Conservation (phyloP, 2,329 filamentous ascomycete species). For the Diaporthe ampelina region DNA sequence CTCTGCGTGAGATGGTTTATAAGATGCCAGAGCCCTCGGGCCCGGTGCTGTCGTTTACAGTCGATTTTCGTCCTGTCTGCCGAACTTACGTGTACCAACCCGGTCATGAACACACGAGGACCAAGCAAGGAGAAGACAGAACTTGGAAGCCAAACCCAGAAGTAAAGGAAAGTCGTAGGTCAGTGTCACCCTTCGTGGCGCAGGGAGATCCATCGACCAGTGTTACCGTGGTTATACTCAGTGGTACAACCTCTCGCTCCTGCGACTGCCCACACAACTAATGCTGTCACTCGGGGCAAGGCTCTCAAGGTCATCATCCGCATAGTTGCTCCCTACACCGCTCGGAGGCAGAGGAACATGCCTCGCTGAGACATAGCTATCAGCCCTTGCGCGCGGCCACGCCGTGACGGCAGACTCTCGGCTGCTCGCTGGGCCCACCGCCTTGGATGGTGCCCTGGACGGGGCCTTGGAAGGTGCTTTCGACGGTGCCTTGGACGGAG, state of each 20-base stretch:
- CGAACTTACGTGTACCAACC: constrained; percentile 23
- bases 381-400: constrained; percentile 43
- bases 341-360: constrained; percentile 58
- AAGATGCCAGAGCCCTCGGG: neutral
- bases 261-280: constrained; percentile 68
- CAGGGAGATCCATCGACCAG: neutral
- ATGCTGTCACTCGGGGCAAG: constrained; percentile 74
- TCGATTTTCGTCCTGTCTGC: constrained; percentile 33
- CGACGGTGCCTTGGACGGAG: constrained; percentile 26
- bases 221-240: constrained; percentile 32
- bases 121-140: constrained; percentile 9
- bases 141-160: neutral
- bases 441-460: neutral
- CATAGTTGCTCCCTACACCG: constrained; percentile 56
- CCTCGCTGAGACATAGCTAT: constrained; percentile 50
- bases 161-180: neutral
- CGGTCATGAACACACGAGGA: constrained; percentile 14
- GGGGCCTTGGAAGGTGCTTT: constrained; percentile 46
- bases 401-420: constrained; percentile 45
- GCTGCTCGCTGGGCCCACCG: constrained; percentile 44
- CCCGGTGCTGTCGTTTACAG: constrained; percentile 2
- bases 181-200: neutral
- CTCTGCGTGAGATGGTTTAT: constrained; percentile 25
- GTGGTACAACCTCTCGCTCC: constrained; percentile 48
- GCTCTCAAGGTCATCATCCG: constrained; percentile 65